A percentile compares a stretch with the other conserved stretches of the same genome.
Conservation (phyloP, 345 rosid species). For the Turritis glabra region DNA sequence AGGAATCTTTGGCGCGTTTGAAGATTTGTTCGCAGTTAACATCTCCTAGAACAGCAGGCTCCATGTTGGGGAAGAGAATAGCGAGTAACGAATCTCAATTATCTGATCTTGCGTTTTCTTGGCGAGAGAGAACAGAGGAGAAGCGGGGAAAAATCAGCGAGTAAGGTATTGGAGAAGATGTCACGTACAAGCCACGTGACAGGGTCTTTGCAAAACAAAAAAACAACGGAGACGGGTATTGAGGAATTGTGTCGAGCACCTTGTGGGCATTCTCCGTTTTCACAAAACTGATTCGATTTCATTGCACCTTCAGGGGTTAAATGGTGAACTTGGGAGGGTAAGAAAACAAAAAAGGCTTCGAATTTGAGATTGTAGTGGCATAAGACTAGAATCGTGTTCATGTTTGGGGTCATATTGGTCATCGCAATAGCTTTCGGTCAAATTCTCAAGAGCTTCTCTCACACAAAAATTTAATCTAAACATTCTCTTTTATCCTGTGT, state of each 20-base stretch:
- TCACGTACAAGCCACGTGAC: slow-evolving; percentile 1
- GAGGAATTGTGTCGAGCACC: slow-evolving; percentile 10
- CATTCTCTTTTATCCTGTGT: too few relatives aligned
- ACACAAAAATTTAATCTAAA: too few relatives aligned
- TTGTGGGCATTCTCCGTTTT: background rate
- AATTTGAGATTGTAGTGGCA: background rate
- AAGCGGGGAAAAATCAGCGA: background rate
- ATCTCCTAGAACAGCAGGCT: background rate
- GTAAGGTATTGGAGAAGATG: background rate
- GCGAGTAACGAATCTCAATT: background rate
- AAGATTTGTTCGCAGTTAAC: background rate
- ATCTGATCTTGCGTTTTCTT: slow-evolving; percentile 17
- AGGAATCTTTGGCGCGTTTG: background rate
- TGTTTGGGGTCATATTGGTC: background rate
- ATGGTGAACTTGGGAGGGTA: background rate
- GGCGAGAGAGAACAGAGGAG: background rate
- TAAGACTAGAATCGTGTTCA: background rate
- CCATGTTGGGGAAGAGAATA: background rate
- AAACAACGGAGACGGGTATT: background rate
- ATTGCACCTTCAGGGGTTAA: background rate
- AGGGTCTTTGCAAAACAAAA: background rate
- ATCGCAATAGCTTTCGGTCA: background rate
- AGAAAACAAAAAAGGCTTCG: background rate
- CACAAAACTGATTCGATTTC: background rate
- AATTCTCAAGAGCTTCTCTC: too few relatives aligned